Percentiles rank a stretch among this genome's conserved stretches.
These are phyloP conservation scores for Ophiocordyceps polyrhachis-furcata DNA, from an alignment of 2,329 filamentous ascomycete genomes.

Conservation along the genomic window DNA sequence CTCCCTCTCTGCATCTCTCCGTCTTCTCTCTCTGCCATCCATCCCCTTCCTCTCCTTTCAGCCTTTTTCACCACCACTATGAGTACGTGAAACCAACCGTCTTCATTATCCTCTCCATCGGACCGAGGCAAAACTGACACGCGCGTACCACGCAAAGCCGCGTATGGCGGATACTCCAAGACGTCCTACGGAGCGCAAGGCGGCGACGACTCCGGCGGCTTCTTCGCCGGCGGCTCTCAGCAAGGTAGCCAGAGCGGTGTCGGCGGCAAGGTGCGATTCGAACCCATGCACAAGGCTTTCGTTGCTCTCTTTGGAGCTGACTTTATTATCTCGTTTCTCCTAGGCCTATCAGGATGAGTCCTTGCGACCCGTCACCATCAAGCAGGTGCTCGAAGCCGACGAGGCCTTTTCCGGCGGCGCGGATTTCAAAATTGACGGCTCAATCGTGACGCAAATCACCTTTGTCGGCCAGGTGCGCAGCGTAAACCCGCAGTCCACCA, in stretches of 20 bases:
- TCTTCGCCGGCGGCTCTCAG: constrained; percentile 41
- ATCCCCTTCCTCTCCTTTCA: too few species aligned
- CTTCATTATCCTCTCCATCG: background rate
- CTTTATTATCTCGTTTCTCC: background rate
- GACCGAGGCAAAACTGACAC: background rate
- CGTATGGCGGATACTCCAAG: constrained; percentile 30
- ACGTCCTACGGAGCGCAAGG: constrained; percentile 32
- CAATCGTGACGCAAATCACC: constrained; percentile 51
- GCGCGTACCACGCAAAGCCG: constrained; percentile 15
- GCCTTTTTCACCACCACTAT: constrained; percentile 6
- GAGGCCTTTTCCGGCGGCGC: constrained; percentile 51
- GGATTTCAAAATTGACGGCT: constrained; percentile 69
- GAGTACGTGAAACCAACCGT: constrained; percentile 10
- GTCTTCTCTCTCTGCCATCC: too few species aligned
- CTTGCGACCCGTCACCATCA: constrained; percentile 84
- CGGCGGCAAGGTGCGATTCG: constrained; percentile 22
- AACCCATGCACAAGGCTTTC: too few species aligned
- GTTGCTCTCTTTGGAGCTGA: too few species aligned
- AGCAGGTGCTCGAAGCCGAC: constrained; percentile 73
- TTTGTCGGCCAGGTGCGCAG: constrained; percentile 83
- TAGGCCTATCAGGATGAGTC: constrained; percentile 61
- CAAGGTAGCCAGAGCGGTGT: constrained; percentile 32
- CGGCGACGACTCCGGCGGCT: constrained; percentile 42
- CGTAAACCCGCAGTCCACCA: constrained; percentile 72
- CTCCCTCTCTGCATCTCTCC: too few species aligned